These are phyloP conservation scores for Penstemon newberryi DNA, from an alignment of 257 asterid species.

Conservation along the genomic window DNA sequence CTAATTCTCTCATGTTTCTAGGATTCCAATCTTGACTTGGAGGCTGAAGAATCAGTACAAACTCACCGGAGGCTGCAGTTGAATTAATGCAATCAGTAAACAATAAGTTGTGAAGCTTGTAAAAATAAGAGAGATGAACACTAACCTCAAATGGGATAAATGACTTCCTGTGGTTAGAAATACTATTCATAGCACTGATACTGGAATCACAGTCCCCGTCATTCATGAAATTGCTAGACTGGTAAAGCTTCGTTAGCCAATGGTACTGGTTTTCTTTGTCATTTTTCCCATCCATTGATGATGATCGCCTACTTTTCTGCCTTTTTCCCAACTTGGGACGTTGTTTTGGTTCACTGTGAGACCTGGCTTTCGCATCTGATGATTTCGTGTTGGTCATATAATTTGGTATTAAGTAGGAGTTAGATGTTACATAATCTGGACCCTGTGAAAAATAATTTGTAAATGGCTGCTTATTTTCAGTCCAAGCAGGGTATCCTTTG, in stretches of 20 bases:
- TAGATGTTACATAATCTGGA: conserved; percentile 26
- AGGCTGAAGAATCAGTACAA: conserved; percentile 39
- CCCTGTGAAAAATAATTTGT: conserved; percentile 22
- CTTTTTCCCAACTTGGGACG: conserved; percentile 47
- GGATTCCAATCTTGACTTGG: conserved; percentile 19
- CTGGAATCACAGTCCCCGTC: conserved; percentile 31
- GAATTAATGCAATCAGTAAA: conserved; percentile 30
- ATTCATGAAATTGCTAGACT: conserved; percentile 35
- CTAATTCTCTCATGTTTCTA: conserved; percentile 11
- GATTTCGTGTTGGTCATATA: conserved; percentile 71
- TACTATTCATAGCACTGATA: conserved; percentile 24
- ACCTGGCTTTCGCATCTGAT: conserved; percentile 69
- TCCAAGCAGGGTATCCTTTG: conserved; percentile 30
- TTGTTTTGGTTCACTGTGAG: conserved; percentile 76
- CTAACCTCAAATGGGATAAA: conserved; percentile 36
- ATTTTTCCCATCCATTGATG: conserved; percentile 45
- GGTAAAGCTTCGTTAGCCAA: conserved; percentile 46
- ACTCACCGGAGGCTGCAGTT: conserved; percentile 53
- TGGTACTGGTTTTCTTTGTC: conserved; percentile 44
- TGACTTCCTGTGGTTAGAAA: conserved; percentile 33
- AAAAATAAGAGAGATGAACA: conserved; percentile 1
- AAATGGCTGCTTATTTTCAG: conserved; percentile 37
- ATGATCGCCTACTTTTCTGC: conserved; percentile 43
- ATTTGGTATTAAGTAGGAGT: conserved; percentile 37
- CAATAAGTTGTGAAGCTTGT: conserved; percentile 11